phyloP scores from a whole-genome alignment of 768 basidiomycete genomes.

The Antrodiella citrinella region DNA sequence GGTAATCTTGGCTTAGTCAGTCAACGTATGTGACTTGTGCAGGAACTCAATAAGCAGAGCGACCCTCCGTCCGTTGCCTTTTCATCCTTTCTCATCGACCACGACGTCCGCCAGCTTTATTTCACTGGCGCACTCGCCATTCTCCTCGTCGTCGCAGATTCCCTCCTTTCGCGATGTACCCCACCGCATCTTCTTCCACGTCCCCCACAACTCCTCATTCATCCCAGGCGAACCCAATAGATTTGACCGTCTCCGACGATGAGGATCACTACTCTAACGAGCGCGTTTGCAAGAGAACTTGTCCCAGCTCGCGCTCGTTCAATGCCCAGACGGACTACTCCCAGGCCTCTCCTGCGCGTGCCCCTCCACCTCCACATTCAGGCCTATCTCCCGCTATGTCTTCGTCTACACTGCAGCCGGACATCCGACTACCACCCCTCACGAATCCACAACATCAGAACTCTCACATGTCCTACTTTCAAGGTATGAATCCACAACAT shows the following conservation, averaged over 20 bases:
- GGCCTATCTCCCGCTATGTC: conserved; percentile 24
- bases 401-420: conserved; percentile 17
- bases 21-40: background rate
- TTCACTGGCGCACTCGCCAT: no score
- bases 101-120: background rate
- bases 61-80: background rate
- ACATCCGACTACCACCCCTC: conserved; percentile 2
- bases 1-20: no score
- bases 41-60: background rate
- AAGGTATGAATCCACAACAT: background rate
- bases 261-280: conserved; percentile 31
- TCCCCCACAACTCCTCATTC: background rate
- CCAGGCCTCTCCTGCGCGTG: background rate
- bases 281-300: conserved; percentile 16
- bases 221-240: conserved; percentile 45
- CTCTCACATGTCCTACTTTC: no score
- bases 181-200: background rate
- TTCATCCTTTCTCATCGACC: background rate
- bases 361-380: conserved; percentile 10
- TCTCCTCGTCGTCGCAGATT: background rate
- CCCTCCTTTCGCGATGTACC: background rate
- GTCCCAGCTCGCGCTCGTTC: conserved; percentile 14
- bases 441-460: conserved; percentile 1
- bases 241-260: conserved; percentile 67
- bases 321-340: conserved; percentile 15